Percentiles rank a stretch among this genome's conserved stretches.
These are phyloP conservation scores for Cryptococcus neoformans DNA, from an alignment of 1,284 basidiomycete genomes.

Conservation along the genomic window DNA sequence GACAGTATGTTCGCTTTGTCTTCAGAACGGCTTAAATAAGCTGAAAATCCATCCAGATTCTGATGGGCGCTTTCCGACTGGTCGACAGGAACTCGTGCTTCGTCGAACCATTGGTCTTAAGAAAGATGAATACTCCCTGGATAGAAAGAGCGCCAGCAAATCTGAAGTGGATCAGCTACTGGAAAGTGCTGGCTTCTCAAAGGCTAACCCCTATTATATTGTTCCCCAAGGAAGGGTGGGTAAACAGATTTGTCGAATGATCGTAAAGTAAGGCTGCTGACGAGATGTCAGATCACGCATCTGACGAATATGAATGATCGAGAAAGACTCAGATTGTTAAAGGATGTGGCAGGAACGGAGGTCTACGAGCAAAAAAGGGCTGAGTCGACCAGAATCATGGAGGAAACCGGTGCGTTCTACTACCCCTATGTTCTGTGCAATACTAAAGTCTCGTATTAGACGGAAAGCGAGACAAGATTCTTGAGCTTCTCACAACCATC, in stretches of 20 bases:
- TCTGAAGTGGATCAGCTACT: conserved; percentile 96
- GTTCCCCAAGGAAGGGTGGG: conserved; percentile 93
- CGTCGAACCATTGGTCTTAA: conserved; percentile 94
- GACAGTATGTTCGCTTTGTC: conserved; percentile 56
- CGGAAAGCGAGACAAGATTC: conserved; percentile 85
- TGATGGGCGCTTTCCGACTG: conserved; percentile 87
- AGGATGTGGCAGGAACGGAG: conserved; percentile 97
- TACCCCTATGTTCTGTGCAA: no score
- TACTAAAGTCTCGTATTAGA: conserved; percentile 49
- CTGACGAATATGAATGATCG: conserved; percentile 97
- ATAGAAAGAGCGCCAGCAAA: conserved; percentile 87
- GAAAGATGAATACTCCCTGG: conserved; percentile 98
- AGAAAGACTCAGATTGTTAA: conserved; percentile 87
- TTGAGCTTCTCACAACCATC: conserved; percentile 85
- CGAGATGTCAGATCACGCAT: conserved; percentile 71
- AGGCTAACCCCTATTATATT: conserved; percentile 98
- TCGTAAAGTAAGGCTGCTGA: not conserved
- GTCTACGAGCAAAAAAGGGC: conserved; percentile 94
- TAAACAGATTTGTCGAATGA: conserved; percentile 18
- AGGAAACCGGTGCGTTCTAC: conserved; percentile 65
- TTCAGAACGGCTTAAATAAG: not conserved
- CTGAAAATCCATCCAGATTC: conserved; percentile 26
- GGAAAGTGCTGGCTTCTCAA: conserved; percentile 94
- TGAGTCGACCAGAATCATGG: conserved; percentile 93
- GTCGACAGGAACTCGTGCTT: conserved; percentile 76